Percentiles rank a stretch among this genome's conserved stretches.
These are phyloP conservation scores for Eremomyces bilateralis DNA, from an alignment of 495 filamentous ascomycete species.

Conservation along the genomic window DNA sequence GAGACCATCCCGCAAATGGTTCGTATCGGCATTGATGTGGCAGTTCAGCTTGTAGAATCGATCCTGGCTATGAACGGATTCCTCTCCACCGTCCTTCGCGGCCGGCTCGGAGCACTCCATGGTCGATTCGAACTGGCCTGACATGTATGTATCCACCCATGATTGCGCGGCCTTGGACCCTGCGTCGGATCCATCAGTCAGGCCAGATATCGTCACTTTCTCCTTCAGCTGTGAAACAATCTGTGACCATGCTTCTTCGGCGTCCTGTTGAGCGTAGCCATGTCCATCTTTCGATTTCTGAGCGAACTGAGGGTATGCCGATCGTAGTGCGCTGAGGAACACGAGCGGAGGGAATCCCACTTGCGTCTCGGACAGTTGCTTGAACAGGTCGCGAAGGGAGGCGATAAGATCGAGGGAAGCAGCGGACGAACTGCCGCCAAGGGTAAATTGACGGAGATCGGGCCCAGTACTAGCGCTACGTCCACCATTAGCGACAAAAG, in stretches of 20 bases:
- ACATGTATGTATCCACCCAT: conserved; percentile 80
- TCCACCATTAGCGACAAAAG: not conserved
- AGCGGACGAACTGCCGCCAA: conserved; percentile 34
- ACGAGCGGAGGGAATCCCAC: conserved; percentile 65
- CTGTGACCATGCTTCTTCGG: conserved; percentile 95
- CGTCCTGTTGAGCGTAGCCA: conserved; percentile 89
- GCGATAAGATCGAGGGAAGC: conserved; percentile 57
- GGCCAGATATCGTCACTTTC: conserved; percentile 14
- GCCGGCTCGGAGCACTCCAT: conserved; percentile 67
- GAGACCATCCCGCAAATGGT: conserved; percentile 78
- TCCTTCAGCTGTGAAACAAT: conserved; percentile 65
- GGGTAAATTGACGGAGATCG: conserved; percentile 30
- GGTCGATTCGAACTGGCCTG: conserved; percentile 51
- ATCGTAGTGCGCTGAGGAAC: conserved; percentile 67
- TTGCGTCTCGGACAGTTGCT: conserved; percentile 82
- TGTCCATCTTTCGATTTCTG: conserved; percentile 59
- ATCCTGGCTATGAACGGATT: conserved; percentile 42
- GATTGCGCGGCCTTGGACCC: conserved; percentile 17
- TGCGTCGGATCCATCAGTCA: conserved; percentile 18
- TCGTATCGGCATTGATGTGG: conserved; percentile 68
- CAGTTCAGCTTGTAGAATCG: conserved; percentile 84
- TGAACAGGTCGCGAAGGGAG: conserved; percentile 71
- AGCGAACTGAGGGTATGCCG: conserved; percentile 79
- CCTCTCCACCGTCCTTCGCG: conserved; percentile 55
- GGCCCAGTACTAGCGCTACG: not conserved